A percentile compares a stretch with the other conserved stretches of the same genome.
Evolutionary conservation across 352 stramenopile genomes (phyloP).

Genomic region (Pythium chondricola): DNA sequence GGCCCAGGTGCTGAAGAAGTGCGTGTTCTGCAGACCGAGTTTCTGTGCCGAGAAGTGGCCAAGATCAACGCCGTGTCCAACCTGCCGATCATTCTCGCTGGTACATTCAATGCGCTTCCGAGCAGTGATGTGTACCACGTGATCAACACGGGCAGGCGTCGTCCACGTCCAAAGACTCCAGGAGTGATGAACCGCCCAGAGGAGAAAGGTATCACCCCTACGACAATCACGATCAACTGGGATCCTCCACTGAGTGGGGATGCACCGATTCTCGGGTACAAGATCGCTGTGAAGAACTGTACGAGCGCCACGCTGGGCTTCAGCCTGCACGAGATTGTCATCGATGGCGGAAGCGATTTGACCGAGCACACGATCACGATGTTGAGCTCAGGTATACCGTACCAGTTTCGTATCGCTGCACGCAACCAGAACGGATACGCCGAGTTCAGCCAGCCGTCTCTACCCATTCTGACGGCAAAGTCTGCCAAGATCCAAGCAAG

Average conservation of each 20-base stretch:
- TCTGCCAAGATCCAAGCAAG: slow-evolving; percentile 12
- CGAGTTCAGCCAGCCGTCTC: slow-evolving; percentile 62
- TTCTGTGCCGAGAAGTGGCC: slow-evolving; percentile 55
- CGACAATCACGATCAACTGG: slow-evolving; percentile 50
- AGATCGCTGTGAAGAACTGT: slow-evolving; percentile 56
- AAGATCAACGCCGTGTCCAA: slow-evolving; percentile 81
- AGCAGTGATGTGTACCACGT: slow-evolving; percentile 81
- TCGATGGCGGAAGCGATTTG: slow-evolving; percentile 17
- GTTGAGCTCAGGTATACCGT: slow-evolving; percentile 67
- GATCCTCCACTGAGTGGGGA: slow-evolving; percentile 16
- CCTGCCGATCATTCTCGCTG: slow-evolving; percentile 73
- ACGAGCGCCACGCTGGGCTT: slow-evolving; percentile 46
- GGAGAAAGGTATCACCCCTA: slow-evolving; percentile 31
- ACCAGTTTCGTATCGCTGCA: slow-evolving; percentile 81
- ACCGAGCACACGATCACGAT: slow-evolving; percentile 36
- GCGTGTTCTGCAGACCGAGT: slow-evolving; percentile 61
- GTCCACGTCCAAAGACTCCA: slow-evolving; percentile 40
- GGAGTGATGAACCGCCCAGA: slow-evolving; percentile 27
- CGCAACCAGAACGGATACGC: slow-evolving; percentile 61
- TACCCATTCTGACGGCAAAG: slow-evolving; percentile 40
- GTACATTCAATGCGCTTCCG: slow-evolving; percentile 76
- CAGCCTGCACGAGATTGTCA: slow-evolving; percentile 34
- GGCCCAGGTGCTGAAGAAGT: slow-evolving; percentile 42
- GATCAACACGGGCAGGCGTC: slow-evolving; percentile 47
- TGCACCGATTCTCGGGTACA: slow-evolving; percentile 40